Evolutionary conservation across 768 basidiomycete species (phyloP).

Genomic region (Boletus rex-veris): DNA sequence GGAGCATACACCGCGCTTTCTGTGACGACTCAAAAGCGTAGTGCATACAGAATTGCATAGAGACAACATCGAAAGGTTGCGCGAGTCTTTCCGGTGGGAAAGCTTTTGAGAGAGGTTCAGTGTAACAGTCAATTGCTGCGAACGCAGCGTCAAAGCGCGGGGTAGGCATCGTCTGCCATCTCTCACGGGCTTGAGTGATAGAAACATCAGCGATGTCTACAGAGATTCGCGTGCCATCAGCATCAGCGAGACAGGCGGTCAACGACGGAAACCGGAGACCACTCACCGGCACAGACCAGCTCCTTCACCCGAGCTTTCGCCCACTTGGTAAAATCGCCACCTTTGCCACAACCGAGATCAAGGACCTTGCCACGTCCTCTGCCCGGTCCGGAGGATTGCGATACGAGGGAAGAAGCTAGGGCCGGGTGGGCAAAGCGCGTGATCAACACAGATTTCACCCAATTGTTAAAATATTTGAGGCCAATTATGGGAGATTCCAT

Average conservation of each 20-base stretch:
- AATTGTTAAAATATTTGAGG: constrained; percentile 97
- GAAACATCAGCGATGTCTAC: constrained; percentile 89
- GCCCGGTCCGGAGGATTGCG: constrained; percentile 22
- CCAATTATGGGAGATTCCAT: constrained; percentile 93
- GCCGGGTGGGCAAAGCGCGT: constrained; percentile 80
- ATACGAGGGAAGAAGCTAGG: constrained; percentile 40
- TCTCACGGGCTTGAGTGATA: constrained; percentile 77
- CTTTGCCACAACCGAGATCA: constrained; percentile 98
- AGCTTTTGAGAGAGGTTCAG: constrained; percentile 63
- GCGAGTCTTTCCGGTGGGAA: constrained; percentile 59
- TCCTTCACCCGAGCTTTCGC: constrained; percentile 77
- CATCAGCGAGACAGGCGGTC: background rate
- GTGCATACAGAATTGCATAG: constrained; percentile 99
- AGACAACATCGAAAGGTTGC: constrained; percentile 87
- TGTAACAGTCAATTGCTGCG: constrained; percentile 86
- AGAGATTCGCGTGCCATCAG: background rate
- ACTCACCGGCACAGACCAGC: constrained; percentile 76
- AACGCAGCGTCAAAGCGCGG: constrained; percentile 76
- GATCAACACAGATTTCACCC: constrained; percentile 98
- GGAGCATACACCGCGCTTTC: constrained; percentile 89
- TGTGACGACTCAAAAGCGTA: constrained; percentile 93
- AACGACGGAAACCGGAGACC: constrained; percentile 3
- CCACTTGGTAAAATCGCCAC: constrained; percentile 97
- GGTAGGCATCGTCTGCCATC: constrained; percentile 53
- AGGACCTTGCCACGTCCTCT: constrained; percentile 70